phyloP scores from a whole-genome alignment of 2,329 filamentous ascomycete genomes.

The Neopestalotiopsis rosae region DNA sequence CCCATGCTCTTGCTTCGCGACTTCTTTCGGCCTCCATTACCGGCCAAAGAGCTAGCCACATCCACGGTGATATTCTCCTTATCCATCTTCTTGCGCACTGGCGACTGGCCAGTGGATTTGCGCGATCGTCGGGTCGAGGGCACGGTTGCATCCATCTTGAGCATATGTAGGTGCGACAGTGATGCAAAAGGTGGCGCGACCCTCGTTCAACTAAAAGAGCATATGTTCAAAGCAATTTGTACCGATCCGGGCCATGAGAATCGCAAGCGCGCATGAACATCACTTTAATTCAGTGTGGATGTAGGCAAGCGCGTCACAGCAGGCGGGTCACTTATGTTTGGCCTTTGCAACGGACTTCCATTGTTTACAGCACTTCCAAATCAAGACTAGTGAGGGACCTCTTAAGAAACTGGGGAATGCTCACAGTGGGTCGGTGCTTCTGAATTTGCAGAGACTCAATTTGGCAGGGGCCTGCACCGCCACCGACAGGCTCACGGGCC shows the following conservation, averaged over 20 bases:
- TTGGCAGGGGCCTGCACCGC: neutral
- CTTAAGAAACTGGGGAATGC: neutral
- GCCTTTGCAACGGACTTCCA: neutral
- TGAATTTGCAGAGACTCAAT: neutral
- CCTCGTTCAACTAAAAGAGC: neutral
- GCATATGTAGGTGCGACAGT: neutral
- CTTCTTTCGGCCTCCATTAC: constrained; percentile 62
- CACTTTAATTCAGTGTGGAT: neutral
- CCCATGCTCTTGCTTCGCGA: constrained; percentile 95
- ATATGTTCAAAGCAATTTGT: neutral
- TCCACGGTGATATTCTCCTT: constrained; percentile 82
- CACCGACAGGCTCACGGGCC: neutral
- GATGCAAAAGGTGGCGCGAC: neutral
- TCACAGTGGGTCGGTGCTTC: neutral
- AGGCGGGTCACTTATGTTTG: neutral
- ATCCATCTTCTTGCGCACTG: constrained; percentile 60
- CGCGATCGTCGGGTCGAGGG: constrained; percentile 64
- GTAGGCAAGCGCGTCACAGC: constrained; percentile 7
- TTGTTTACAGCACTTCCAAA: constrained; percentile 21
- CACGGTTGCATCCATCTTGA: constrained; percentile 50
- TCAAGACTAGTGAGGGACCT: constrained; percentile 12
- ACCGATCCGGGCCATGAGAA: neutral
- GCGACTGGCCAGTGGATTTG: constrained; percentile 73
- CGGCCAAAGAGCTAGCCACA: constrained; percentile 58
- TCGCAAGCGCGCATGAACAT: neutral